Conservation (phyloP, 192 early-diverging fungal genomes). For the Podila minutissima region DNA sequence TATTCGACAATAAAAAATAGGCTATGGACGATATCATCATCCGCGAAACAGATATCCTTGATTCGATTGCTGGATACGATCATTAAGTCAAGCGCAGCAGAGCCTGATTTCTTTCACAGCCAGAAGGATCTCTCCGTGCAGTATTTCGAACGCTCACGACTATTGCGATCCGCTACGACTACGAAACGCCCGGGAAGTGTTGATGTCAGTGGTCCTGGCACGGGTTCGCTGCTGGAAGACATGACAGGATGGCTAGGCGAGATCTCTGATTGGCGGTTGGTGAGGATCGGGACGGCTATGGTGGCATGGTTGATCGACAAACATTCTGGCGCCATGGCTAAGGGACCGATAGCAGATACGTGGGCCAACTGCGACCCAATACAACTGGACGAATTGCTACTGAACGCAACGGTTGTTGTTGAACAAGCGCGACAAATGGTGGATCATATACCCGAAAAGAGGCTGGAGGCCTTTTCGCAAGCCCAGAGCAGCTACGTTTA, state of each 20-base stretch:
- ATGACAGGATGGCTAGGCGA: slow-evolving; percentile 20
- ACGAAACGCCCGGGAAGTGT: not conserved
- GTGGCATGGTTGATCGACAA: slow-evolving; percentile 3
- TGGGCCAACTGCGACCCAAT: not conserved
- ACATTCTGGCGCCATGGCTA: not conserved
- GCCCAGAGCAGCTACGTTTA: slow-evolving; percentile 9
- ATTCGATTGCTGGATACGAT: slow-evolving; percentile 10
- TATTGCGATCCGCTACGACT: not conserved
- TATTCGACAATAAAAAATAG: not conserved
- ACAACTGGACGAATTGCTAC: not conserved
- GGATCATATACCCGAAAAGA: not conserved
- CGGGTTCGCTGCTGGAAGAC: slow-evolving; percentile 8
- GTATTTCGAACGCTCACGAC: slow-evolving; percentile 5
- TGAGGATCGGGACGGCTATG: slow-evolving; percentile 13
- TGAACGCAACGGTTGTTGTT: not conserved
- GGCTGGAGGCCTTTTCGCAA: not conserved
- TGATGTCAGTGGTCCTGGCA: not conserved
- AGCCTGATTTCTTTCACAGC: slow-evolving; percentile 5
- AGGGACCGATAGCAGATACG: not conserved
- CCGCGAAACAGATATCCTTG: slow-evolving; percentile 9
- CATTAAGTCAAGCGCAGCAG: slow-evolving; percentile 1
- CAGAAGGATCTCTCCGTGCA: slow-evolving; percentile 2
- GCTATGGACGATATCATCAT: slow-evolving; percentile 2
- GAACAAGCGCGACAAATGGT: not conserved
- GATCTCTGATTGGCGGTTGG: slow-evolving; percentile 34